Percentiles rank a stretch among this genome's conserved stretches.
Evolutionary conservation across 2,329 filamentous ascomycete genomes (phyloP).

Genomic region (Aquanectria penicillioides): DNA sequence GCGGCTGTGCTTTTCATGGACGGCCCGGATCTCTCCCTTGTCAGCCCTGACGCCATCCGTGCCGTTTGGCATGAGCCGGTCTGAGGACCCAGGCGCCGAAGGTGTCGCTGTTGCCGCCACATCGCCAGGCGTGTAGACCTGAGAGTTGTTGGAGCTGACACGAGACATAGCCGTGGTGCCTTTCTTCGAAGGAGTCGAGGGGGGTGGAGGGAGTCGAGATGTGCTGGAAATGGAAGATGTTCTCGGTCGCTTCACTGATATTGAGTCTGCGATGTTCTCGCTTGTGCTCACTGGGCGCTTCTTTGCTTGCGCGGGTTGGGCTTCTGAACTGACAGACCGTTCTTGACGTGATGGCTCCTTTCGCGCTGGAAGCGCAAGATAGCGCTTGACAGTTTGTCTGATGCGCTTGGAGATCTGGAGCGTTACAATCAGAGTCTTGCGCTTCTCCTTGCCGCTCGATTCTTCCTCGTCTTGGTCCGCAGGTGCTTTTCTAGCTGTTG

Average conservation of each 20-base stretch:
- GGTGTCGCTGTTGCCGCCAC: slow-evolving; percentile 48
- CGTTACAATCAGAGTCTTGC: slow-evolving; percentile 52
- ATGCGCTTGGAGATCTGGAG: slow-evolving; percentile 61
- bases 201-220: slow-evolving; percentile 51
- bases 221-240: slow-evolving; percentile 52
- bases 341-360: slow-evolving; percentile 47
- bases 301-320: slow-evolving; percentile 49
- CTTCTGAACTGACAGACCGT: slow-evolving; percentile 53
- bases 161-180: slow-evolving; percentile 62
- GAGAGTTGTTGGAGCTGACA: slow-evolving; percentile 63
- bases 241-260: slow-evolving; percentile 54
- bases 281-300: slow-evolving; percentile 58
- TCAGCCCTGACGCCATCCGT: slow-evolving; percentile 39
- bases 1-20: slow-evolving; percentile 49
- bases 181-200: slow-evolving; percentile 64
- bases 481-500: slow-evolving; percentile 40
- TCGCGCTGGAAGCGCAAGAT: slow-evolving; percentile 56
- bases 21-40: slow-evolving; percentile 39
- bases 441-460: slow-evolving; percentile 32
- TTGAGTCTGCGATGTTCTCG: slow-evolving; percentile 49
- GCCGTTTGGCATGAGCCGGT: slow-evolving; percentile 45
- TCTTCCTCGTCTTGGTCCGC: slow-evolving; percentile 46
- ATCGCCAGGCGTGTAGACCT: slow-evolving; percentile 62
- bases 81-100: slow-evolving; percentile 37
- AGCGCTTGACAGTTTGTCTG: slow-evolving; percentile 55